A percentile compares a stretch with the other conserved stretches of the same genome.
Conservation (phyloP, 768 basidiomycete species). For the Pisolithus sp. region DNA sequence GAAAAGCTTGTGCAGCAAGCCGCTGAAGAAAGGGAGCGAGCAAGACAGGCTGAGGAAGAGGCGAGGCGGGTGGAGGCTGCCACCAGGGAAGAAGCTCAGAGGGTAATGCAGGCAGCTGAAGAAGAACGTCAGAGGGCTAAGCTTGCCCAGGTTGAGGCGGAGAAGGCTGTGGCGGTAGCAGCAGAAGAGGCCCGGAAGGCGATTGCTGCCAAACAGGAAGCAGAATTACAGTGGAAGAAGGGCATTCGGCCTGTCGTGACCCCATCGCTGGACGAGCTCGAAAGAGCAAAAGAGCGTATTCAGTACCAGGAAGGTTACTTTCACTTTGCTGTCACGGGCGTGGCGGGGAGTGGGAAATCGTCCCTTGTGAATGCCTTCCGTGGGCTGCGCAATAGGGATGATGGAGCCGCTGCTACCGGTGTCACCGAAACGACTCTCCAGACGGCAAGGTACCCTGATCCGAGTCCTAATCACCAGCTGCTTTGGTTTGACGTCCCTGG, state of each 20-base stretch:
- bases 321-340: constrained; percentile 26
- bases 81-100: neutral
- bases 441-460: constrained; percentile 25
- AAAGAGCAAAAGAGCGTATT: constrained; percentile 17
- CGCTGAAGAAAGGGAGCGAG: neutral
- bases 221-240: constrained; percentile 18
- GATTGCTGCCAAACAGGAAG: constrained; percentile 11
- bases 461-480: constrained; percentile 15
- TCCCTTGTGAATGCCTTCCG: constrained; percentile 30
- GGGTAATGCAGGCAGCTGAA: constrained; percentile 6
- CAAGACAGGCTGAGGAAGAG: neutral
- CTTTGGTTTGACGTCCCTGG: constrained; percentile 36
- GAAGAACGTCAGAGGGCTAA: constrained; percentile 16
- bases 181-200: constrained; percentile 14
- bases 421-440: constrained; percentile 28
- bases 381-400: constrained; percentile 18
- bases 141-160: constrained; percentile 11
- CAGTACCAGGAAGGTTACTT: constrained; percentile 24
- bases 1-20: neutral
- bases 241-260: constrained; percentile 26
- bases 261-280: constrained; percentile 23
- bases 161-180: constrained; percentile 8
- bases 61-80: neutral
- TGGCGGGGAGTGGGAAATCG: constrained; percentile 26
- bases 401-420: constrained; percentile 25